Evolutionary conservation across 176 grass and related monocot species (phyloP), one percentile per base, ranked within the genome.

Genomic region (Tillandsia leiboldiana): DNA sequence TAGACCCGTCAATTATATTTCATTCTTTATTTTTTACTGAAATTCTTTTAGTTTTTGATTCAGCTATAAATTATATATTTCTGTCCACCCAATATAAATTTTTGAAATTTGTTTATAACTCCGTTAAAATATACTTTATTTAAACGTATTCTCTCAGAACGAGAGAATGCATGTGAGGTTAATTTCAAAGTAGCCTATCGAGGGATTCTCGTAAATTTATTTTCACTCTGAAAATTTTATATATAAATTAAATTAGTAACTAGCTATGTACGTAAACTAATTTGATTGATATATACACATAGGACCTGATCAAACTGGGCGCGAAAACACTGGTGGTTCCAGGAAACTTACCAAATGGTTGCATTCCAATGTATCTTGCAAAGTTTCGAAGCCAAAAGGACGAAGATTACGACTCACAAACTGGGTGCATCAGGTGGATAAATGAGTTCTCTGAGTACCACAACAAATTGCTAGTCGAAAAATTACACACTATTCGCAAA

Each of bases 341-440:
- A 1, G 91, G 87, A 64, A 86, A 77, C 51, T 74, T 86, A 28
- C 87, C 83, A 12, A 71, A 86, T 0, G 87, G 87, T 1, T 96
- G 91, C 65, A 71, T 79, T 12, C 80, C 83, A 2, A 54, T 63
- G 42, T 82, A 81, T 63, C 68, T 96, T 1, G 64, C 69, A 1
- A 17, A 51, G 11, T 80, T 78, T 68, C 53, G 69, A 6, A 75
- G 65, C 49, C 6, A n/a, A 14, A 75, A 79, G 13, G 23, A 29
- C 9, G 54, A 53, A n/a, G 75, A 75, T 23, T 82, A 88, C 26
- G 91, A 96, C 57, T 69, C 27, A 8, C n/a, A 58, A 1, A 66
- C 85, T 42, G 82, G 88, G 14, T 91, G 88, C 78, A 59, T 91
- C 65, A 72, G 53, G 9, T 51, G 75, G 72, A 48, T 81, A 14